phyloP scores from a whole-genome alignment of 1,284 basidiomycete species.

The Pseudomicrostroma phylloplanum region DNA sequence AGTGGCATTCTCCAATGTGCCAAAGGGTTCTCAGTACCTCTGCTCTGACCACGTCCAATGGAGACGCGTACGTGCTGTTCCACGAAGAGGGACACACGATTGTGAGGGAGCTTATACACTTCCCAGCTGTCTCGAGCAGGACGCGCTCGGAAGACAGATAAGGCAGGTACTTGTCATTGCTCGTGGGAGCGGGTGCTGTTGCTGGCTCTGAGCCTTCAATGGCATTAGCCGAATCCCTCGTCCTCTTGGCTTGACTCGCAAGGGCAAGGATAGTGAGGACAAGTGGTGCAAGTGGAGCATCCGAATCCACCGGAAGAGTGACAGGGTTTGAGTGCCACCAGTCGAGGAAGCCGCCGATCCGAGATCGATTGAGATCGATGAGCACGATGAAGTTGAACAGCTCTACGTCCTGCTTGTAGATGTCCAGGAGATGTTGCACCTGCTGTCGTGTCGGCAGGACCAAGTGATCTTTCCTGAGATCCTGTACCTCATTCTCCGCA shows the following conservation, averaged over 20 bases:
- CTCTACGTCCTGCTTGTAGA: constrained; percentile 34
- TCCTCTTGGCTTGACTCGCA: constrained; percentile 33
- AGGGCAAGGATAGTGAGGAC: constrained; percentile 39
- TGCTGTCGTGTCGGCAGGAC: constrained; percentile 26
- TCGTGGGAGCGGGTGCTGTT: too few species aligned
- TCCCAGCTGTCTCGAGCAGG: constrained; percentile 34
- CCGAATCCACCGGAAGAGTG: constrained; percentile 29
- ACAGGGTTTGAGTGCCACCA: constrained; percentile 42
- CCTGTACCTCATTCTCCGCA: constrained; percentile 15
- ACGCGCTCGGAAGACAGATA: constrained; percentile 25
- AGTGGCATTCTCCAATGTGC: constrained; percentile 39
- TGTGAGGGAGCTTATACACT: constrained; percentile 36
- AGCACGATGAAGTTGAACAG: constrained; percentile 31
- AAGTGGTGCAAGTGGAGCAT: constrained; percentile 36
- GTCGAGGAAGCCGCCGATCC: constrained; percentile 32
- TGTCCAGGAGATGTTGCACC: constrained; percentile 29
- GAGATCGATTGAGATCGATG: constrained; percentile 34
- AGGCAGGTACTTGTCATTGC: too few species aligned
- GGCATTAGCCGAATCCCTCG: constrained; percentile 2
- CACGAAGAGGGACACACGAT: constrained; percentile 38
- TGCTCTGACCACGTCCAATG: constrained; percentile 39
- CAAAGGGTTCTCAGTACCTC: constrained; percentile 36
- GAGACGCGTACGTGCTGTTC: constrained; percentile 35
- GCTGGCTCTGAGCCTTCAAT: too few species aligned
- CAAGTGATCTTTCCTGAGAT: background rate